Evolutionary conservation across 169 alveolate genomes (phyloP), one percentile per base, ranked within the genome.

Genomic region (Plasmodium malariae): DNA sequence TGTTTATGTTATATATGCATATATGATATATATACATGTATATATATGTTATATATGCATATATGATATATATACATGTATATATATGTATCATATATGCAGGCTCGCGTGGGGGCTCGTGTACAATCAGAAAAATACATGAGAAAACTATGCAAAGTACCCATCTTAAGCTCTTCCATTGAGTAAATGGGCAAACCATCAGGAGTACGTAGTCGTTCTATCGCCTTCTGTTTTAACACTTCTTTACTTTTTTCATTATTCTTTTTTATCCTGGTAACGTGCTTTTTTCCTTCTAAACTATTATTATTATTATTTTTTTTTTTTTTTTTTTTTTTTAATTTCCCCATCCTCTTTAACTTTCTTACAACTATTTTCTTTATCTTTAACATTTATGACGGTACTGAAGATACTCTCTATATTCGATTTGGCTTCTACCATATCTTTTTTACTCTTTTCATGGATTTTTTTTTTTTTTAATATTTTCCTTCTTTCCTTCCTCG

Each of bases 141-240:
- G 11, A 30, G 40, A 43, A 21, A 1, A 55, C 24, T 57, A 62
- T 34, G 3, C 4, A 63, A 17, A 37, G 6, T 87, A 93, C 96
- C 96, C 88, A 94, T 94, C 36, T 94, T 94, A 6, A 94, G 93
- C 59, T 94, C 96, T 55, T 94, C 95, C 70, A 89, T 62, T 24
- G 96, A 90, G 59, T 94, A 94, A 34, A 94, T 78, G 36, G 96
- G 96, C 34, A 94, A 91, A 36, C 93, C 93, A 69, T 94, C 96
- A 7, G 90, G 91, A 28, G 96, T 93, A 24, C 80, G 67, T 21
- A 85, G 49, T 21, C 96, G 76, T 24, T 55, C 54, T 9, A 21
- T 3, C 32, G n/a, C 45, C 11, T 28, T 37, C 36, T 28, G 34
- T 45, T 60, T 43, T 34, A 68, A 28, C 19, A 12, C 37, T 4